Evolutionary conservation across 306 rosid species (phyloP).

Genomic region (Glycine latifolia): DNA sequence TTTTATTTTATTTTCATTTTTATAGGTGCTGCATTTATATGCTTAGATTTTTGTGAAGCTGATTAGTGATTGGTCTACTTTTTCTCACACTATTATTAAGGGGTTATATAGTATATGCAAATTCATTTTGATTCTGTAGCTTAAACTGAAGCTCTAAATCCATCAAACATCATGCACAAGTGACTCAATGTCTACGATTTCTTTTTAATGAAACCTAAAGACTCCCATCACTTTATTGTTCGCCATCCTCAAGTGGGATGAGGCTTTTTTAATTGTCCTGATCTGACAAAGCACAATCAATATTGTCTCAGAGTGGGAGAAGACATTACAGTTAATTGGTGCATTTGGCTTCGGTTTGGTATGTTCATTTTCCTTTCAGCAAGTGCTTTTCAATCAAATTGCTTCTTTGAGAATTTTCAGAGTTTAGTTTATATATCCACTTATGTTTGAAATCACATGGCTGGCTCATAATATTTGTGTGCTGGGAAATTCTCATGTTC

Average conservation of each 20-base stretch:
- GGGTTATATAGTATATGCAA: constrained; percentile 23
- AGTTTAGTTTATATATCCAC: constrained; percentile 30
- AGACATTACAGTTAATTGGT: constrained; percentile 79
- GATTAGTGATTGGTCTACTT: constrained; percentile 18
- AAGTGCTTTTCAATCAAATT: constrained; percentile 36
- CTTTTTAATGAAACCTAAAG: constrained; percentile 30
- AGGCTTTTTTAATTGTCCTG: constrained; percentile 6
- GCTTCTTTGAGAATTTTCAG: constrained; percentile 18
- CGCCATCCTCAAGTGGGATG: constrained; percentile 27
- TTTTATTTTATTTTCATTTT: neutral
- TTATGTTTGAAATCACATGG: constrained; percentile 13
- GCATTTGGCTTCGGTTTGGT: constrained; percentile 81
- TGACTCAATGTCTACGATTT: neutral
- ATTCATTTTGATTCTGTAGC: constrained; percentile 34
- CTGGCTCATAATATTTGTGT: neutral
- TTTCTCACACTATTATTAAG: constrained; percentile 9
- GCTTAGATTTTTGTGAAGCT: constrained; percentile 30
- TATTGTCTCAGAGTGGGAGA: constrained; percentile 88
- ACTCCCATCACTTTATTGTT: constrained; percentile 25
- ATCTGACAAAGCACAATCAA: constrained; percentile 47
- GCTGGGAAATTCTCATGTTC: constrained; percentile 28
- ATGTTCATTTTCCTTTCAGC: constrained; percentile 45
- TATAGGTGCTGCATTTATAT: constrained; percentile 24
- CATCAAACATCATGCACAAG: neutral
- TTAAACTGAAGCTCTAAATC: constrained; percentile 9